These are phyloP conservation scores for Tylopilus rubrobrunneus DNA, from an alignment of 768 basidiomycete species.

Conservation along the genomic window DNA sequence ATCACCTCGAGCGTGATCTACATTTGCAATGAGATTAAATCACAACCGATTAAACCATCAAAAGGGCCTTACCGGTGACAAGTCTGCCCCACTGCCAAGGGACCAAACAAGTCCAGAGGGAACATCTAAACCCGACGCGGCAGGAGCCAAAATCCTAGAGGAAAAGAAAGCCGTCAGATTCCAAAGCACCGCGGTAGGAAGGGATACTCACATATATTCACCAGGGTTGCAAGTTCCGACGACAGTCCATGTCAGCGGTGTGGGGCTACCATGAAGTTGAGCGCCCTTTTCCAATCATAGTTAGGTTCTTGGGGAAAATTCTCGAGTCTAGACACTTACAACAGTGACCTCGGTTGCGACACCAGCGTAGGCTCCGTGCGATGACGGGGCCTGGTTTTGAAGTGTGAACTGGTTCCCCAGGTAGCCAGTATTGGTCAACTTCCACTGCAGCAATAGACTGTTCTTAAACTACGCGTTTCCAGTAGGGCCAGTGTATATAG, in stretches of 20 bases:
- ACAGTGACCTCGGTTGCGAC: not conserved
- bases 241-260: not conserved
- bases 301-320: not conserved
- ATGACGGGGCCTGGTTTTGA: not conserved
- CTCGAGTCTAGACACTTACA: not conserved
- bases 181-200: not conserved
- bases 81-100: not conserved
- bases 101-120: not conserved
- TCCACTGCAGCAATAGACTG: not conserved
- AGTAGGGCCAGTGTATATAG: too few relatives aligned
- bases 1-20: not conserved
- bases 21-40: not conserved
- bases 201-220: not conserved
- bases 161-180: not conserved
- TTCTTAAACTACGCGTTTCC: not conserved
- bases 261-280: not conserved
- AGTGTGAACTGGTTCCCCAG: not conserved
- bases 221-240: not conserved
- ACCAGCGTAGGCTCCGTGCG: not conserved
- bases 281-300: not conserved
- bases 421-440: not conserved
- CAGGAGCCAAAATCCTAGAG: not conserved
- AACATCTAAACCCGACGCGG: too few relatives aligned
- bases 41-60: not conserved
- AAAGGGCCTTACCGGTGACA: not conserved